These are phyloP conservation scores for Cercophora samala DNA, from an alignment of 495 filamentous ascomycete species.

Conservation along the genomic window DNA sequence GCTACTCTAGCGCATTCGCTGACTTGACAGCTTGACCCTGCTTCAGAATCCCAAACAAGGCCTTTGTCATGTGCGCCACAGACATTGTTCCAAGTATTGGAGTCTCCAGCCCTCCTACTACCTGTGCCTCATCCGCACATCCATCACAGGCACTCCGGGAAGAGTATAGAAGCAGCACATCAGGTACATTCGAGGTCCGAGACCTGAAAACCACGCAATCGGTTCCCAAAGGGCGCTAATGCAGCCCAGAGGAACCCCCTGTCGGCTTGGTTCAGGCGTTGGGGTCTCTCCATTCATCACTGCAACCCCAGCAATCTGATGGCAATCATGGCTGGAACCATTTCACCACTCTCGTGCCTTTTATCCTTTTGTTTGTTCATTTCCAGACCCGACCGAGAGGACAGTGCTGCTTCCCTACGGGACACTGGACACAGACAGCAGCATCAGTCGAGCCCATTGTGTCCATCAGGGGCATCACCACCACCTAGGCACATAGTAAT, in stretches of 20 bases:
- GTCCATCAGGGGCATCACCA: background rate
- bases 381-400: background rate
- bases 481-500: too few species aligned
- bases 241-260: conserved; percentile 12
- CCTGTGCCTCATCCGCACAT: too few species aligned
- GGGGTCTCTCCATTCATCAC: background rate
- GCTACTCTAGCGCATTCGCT: too few species aligned
- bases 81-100: background rate
- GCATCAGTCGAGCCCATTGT: too few species aligned
- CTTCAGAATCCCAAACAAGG: background rate
- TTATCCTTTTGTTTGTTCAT: background rate
- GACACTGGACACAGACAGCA: background rate
- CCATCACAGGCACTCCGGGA: too few species aligned
- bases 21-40: too few species aligned
- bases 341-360: background rate
- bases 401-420: too few species aligned
- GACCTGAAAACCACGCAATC: conserved; percentile 17
- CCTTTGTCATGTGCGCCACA: background rate
- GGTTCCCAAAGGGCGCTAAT: conserved; percentile 21
- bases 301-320: background rate
- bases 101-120: too few species aligned
- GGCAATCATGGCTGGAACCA: background rate
- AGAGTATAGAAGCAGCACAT: background rate
- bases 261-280: background rate
- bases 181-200: background rate